Base-by-base conservation (phyloP, 768 basidiomycete genomes). In the Hygrocybe punicea region DNA sequence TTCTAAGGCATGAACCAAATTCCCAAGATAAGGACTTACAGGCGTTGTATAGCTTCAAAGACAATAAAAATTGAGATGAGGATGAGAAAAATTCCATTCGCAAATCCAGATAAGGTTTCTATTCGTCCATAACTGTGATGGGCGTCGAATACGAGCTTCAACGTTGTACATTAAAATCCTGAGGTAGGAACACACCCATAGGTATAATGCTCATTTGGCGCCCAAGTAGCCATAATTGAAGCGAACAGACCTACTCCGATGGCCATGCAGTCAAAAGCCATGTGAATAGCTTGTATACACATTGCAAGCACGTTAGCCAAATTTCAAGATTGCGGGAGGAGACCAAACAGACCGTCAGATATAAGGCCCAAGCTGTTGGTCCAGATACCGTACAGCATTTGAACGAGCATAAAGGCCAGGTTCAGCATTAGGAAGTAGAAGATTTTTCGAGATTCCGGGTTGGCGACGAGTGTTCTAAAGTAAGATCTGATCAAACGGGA, bases 251-350 rank as follows among this genome's bases (percentile, higher is more conserved):
- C 97, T 52, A 99, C 91, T 0, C 85, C 93, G 51, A 99, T 93
- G 1, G 96, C 96, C 82, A 98, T 85, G 67, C 97, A 98, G 73
- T 99, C 97, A 63, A 99, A 99, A 10, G 93, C 92, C 97, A 98
- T 99, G 67, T 99, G 97, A 36, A 99, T 98, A 19, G 97, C 96
- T 98, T 62, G 51, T 35, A 34, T 37, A 29, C 6, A 55, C 51
- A 62, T 55, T 56, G 17, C 50, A 36, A 7, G n/a, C 36, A 53
- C 33, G 36, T 6, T 19, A 13, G 62, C 34, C 55, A 25, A 48
- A 53, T 42, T 58, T 47, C 56, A 50, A n/a, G 29, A 33, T 39
- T 6, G 29, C 17, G 33, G 8, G 53, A 52, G 19, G 7, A 60
- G 50, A 57, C 8, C 24, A 17, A 21, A 24, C 67, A 46, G 58